Evolutionary conservation across 495 filamentous ascomycete genomes (phyloP).

Genomic region (Podospora comata): DNA sequence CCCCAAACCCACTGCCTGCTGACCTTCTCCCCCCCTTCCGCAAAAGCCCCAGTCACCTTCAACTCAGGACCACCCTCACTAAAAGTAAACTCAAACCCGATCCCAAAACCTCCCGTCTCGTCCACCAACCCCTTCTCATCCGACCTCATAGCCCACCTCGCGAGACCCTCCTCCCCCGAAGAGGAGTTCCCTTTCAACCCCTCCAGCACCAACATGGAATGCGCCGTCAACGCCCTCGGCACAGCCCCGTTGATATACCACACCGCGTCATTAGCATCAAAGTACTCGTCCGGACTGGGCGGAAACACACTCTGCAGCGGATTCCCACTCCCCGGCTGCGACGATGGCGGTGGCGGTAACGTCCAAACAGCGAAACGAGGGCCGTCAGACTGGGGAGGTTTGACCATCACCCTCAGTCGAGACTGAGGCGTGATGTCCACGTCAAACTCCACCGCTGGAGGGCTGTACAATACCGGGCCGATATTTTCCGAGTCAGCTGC

Average conservation of each 20-base stretch:
- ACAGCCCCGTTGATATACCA: slow-evolving; percentile 27
- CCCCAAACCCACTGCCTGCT: neutral
- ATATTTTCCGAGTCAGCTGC: slow-evolving; percentile 21
- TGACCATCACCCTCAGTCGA: slow-evolving; percentile 34
- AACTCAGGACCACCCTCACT: slow-evolving; percentile 13
- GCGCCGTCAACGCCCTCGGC: slow-evolving; percentile 25
- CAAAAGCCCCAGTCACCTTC: slow-evolving; percentile 13
- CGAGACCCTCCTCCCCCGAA: neutral
- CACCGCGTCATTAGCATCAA: slow-evolving; percentile 19
- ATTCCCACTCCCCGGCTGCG: slow-evolving; percentile 15
- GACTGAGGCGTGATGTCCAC: slow-evolving; percentile 39
- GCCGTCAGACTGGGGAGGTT: slow-evolving; percentile 26
- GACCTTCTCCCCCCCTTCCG: slow-evolving; percentile 6
- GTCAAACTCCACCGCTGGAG: slow-evolving; percentile 35
- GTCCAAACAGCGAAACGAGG: slow-evolving; percentile 33
- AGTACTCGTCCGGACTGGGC: slow-evolving; percentile 20
- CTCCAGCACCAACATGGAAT: slow-evolving; percentile 14
- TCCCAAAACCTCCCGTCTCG: slow-evolving; percentile 19
- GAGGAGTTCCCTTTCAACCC: neutral
- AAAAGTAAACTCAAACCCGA: slow-evolving; percentile 20
- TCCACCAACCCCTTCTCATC: slow-evolving; percentile 23
- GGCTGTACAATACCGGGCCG: slow-evolving; percentile 20
- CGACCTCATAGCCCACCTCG: slow-evolving; percentile 17
- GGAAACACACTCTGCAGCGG: slow-evolving; percentile 17
- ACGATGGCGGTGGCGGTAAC: slow-evolving; percentile 22